phyloP scores from a whole-genome alignment of 2,329 filamentous ascomycete genomes.

The Xylariaceae sp. region DNA sequence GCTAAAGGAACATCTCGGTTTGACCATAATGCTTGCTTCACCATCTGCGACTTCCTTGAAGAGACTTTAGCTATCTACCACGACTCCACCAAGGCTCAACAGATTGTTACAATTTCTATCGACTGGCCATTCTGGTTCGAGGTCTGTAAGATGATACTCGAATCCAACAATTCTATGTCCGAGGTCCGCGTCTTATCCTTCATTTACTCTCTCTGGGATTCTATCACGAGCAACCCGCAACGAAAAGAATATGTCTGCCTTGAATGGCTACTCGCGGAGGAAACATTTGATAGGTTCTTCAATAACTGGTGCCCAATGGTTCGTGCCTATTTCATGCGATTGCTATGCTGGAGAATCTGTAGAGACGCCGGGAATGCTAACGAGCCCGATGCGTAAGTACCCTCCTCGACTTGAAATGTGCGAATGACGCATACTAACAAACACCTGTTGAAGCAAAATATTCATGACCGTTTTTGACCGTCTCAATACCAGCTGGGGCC shows the following conservation, averaged over 20 bases:
- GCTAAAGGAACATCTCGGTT: constrained; percentile 74
- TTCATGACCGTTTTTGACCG: constrained; percentile 64
- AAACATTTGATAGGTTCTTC: constrained; percentile 76
- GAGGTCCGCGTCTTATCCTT: constrained; percentile 83
- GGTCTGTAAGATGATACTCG: constrained; percentile 73
- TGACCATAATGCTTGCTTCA: constrained; percentile 79
- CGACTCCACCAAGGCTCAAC: constrained; percentile 41
- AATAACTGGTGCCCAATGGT: constrained; percentile 97
- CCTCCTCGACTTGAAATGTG: background rate
- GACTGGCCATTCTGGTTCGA: constrained; percentile 85
- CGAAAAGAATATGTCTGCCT: constrained; percentile 69
- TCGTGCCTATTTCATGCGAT: constrained; percentile 83
- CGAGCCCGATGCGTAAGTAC: constrained; percentile 64
- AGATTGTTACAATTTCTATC: constrained; percentile 43
- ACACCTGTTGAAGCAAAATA: constrained; percentile 54
- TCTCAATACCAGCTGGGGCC: constrained; percentile 70
- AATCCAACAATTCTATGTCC: constrained; percentile 83
- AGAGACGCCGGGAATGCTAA: constrained; percentile 66
- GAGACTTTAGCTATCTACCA: constrained; percentile 67
- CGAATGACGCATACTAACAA: constrained; percentile 12
- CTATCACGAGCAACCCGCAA: constrained; percentile 59
- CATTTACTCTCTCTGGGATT: constrained; percentile 75
- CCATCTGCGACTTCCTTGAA: constrained; percentile 86
- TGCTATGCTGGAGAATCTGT: constrained; percentile 85
- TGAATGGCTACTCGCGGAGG: constrained; percentile 69